Base-by-base conservation (phyloP, 2,329 filamentous ascomycete genomes). In the Leptographium galeiforme region DNA sequence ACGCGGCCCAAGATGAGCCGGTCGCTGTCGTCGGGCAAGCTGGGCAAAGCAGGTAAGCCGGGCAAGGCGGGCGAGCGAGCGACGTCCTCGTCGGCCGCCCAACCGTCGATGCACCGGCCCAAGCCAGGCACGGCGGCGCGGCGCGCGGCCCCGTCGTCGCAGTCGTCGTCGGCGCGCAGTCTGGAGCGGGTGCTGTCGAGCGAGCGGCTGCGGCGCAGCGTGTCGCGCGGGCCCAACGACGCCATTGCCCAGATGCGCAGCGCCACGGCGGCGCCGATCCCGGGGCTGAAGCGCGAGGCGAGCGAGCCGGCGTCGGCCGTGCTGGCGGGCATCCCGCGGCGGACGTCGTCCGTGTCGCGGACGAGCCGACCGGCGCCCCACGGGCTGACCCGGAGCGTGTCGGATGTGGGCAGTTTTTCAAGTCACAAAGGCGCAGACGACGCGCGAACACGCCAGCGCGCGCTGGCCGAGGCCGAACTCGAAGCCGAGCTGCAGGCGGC, bases 401-500 rank as follows among this genome's bases (percentile, higher is more conserved):
- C 56, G 1, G 57, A 56, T 8, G 25, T 32, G 25, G 32, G 33
- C 16, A 45, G n/a, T n/a, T n/a, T n/a, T 30, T 13, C 33, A 8
- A 25, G 25, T 25, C 25, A 25, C 25, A 25, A 25, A 5, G 25
- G 68, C 52, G 76, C 68, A 57, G 74, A 74, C 2, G 78, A 82
- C 53, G 64, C 70, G 1, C 87, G 79, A 65, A 73, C 78, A 36
- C 79, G 72, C 60, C 85, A 80, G 64, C 84, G 84, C 62, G 82
- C 81, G 3, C 68, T 77, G 25, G 75, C 88, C 2, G 81, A 88
- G 49, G 79, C 82, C 33, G 83, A 89, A 61, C 67, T 91, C 2
- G 81, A 88, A 48, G 79, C 82, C 33, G 83, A 89, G 61, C 67
- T 91, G 38, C 79, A 81, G 59, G 79, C 87, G 55, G 87, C 87